Percentiles rank a stretch among this genome's conserved stretches.
phyloP scores from a whole-genome alignment of 1,284 basidiomycete genomes.

The Tylopilus sp. region DNA sequence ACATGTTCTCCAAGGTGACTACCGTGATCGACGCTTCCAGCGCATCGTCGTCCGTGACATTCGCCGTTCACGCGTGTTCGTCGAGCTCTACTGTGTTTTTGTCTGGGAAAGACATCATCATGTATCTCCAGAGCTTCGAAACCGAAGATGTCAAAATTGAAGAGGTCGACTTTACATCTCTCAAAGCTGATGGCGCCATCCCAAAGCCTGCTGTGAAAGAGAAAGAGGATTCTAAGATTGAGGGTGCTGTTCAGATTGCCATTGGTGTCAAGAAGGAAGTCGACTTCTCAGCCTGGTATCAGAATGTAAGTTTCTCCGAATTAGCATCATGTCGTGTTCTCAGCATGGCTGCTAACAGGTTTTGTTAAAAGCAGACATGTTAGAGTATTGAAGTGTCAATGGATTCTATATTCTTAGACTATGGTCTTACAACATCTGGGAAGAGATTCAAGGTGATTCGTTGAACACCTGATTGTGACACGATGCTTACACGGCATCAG shows the following conservation, averaged over 20 bases:
- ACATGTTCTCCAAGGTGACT: constrained; percentile 81
- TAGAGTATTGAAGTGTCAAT: constrained; percentile 99
- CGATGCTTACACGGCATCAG: constrained; percentile 50
- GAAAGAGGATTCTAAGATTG: constrained; percentile 84
- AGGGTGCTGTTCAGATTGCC: constrained; percentile 91
- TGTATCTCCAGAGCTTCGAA: constrained; percentile 80
- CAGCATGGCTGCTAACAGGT: constrained; percentile 64
- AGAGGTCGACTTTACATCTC: constrained; percentile 78
- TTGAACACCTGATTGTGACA: constrained; percentile 50
- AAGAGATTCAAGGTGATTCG: constrained; percentile 86
- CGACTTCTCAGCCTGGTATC: constrained; percentile 95
- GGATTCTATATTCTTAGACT: constrained; percentile 99
- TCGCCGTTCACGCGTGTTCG: constrained; percentile 83
- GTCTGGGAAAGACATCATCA: constrained; percentile 77
- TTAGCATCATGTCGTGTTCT: neutral
- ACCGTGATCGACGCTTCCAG: constrained; percentile 86
- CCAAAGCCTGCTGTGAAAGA: constrained; percentile 63
- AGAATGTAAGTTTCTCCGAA: constrained; percentile 70
- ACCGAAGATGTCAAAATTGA: constrained; percentile 71
- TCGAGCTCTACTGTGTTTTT: constrained; percentile 81
- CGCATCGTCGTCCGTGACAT: constrained; percentile 67
- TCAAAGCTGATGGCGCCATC: constrained; percentile 62
- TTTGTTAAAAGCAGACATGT: constrained; percentile 98
- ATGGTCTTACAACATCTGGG: constrained; percentile 98
- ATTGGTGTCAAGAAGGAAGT: constrained; percentile 96